These are phyloP conservation scores for Aspergillus ibericus DNA, from an alignment of 2,329 filamentous ascomycete genomes.

Conservation along the genomic window DNA sequence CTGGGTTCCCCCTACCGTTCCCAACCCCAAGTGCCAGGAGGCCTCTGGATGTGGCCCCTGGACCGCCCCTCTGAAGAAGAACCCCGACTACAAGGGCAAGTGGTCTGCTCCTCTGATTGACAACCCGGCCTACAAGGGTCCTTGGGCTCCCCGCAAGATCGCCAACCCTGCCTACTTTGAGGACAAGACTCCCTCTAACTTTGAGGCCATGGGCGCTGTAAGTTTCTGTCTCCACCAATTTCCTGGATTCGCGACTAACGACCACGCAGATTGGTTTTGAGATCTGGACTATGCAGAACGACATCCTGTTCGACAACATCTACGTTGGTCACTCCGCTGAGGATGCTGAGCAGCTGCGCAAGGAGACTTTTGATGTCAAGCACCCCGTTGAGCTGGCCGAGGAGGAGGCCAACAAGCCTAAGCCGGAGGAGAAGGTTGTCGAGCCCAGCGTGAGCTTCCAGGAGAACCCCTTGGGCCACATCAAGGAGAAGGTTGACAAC, in stretches of 20 bases:
- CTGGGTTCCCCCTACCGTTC: constrained; percentile 84
- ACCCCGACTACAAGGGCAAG: constrained; percentile 98
- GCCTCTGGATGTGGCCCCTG: constrained; percentile 91
- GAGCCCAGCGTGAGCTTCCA: constrained; percentile 75
- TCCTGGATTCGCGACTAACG: constrained; percentile 1
- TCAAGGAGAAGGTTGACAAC: constrained; percentile 90
- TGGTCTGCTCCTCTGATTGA: constrained; percentile 91
- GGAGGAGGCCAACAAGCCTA: constrained; percentile 77
- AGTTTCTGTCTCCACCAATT: constrained; percentile 45
- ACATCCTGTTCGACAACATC: constrained; percentile 99
- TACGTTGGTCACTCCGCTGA: constrained; percentile 97
- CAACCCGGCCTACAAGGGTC: constrained; percentile 97
- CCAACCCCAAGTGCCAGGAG: constrained; percentile 95
- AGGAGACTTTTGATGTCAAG: constrained; percentile 91
- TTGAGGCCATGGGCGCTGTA: constrained; percentile 96
- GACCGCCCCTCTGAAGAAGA: constrained; percentile 88
- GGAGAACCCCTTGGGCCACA: constrained; percentile 82
- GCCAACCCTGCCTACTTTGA: constrained; percentile 94
- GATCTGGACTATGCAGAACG: constrained; percentile 99
- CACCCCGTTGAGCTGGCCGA: constrained; percentile 75
- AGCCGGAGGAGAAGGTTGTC: constrained; percentile 70
- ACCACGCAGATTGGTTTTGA: constrained; percentile 82
- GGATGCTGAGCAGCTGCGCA: constrained; percentile 84
- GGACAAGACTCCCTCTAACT: constrained; percentile 94
- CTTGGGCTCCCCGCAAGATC: constrained; percentile 94